phyloP scores from a whole-genome alignment of 2,329 filamentous ascomycete genomes.

The Neonectria neomacrospora region DNA sequence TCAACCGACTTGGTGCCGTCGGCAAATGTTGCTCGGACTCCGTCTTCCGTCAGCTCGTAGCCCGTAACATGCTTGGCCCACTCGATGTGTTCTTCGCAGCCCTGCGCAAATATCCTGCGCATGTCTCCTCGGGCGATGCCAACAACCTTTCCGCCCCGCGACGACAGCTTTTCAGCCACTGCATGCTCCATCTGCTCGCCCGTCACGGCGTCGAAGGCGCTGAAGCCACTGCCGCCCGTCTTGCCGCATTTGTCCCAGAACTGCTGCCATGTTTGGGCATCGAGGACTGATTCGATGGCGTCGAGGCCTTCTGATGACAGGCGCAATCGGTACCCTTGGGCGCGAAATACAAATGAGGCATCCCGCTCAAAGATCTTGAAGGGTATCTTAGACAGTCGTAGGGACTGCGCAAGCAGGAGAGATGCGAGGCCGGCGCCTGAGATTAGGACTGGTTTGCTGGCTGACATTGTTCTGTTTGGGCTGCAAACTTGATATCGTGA shows the following conservation, averaged over 20 bases:
- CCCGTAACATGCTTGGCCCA: slow-evolving; percentile 67
- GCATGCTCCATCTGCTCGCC: slow-evolving; percentile 55
- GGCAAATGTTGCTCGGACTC: slow-evolving; percentile 67
- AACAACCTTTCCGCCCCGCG: slow-evolving; percentile 67
- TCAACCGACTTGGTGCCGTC: slow-evolving; percentile 69
- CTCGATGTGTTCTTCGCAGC: slow-evolving; percentile 64
- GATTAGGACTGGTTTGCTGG: slow-evolving; percentile 53
- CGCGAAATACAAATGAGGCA: slow-evolving; percentile 61
- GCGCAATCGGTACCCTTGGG: slow-evolving; percentile 71
- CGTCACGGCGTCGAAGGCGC: slow-evolving; percentile 62
- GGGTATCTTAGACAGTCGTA: slow-evolving; percentile 55
- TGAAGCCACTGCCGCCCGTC: slow-evolving; percentile 66
- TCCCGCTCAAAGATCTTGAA: slow-evolving; percentile 69
- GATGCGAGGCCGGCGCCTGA: slow-evolving; percentile 58
- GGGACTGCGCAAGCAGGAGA: slow-evolving; percentile 57
- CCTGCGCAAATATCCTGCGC: slow-evolving; percentile 67
- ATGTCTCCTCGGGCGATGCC: slow-evolving; percentile 73
- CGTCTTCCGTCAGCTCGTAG: slow-evolving; percentile 65
- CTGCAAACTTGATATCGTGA: not conserved
- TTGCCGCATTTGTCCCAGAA: slow-evolving; percentile 71
- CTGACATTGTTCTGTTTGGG: slow-evolving; percentile 28
- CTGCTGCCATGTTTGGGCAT: slow-evolving; percentile 56
- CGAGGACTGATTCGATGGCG: slow-evolving; percentile 69
- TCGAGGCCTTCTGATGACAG: slow-evolving; percentile 67
- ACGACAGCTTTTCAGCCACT: slow-evolving; percentile 53